Conservation (phyloP, 1,284 basidiomycete species). For the Ceratobasidium sp. region DNA sequence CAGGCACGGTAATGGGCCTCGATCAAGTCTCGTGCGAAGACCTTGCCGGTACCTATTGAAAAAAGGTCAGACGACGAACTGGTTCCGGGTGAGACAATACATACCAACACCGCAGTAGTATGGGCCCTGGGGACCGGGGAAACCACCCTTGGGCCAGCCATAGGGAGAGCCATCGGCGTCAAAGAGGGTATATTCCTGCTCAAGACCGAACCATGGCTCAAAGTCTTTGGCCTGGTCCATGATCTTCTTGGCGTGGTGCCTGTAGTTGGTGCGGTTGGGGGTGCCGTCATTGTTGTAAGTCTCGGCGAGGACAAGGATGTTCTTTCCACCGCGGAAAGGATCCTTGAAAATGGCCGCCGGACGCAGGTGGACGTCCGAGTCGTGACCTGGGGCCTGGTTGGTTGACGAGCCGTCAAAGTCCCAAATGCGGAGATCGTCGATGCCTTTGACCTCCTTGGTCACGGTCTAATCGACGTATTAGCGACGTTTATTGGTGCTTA, state of each 20-base stretch:
- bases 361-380: slow-evolving; percentile 98
- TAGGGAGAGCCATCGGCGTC: slow-evolving; percentile 90
- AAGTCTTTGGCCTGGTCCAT: slow-evolving; percentile 88
- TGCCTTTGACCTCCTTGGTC: slow-evolving; percentile 81
- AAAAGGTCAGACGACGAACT: slow-evolving; percentile 7
- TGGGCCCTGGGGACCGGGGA: slow-evolving; percentile 99
- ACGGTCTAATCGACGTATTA: slow-evolving; percentile 64
- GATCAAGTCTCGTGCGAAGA: slow-evolving; percentile 97
- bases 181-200: slow-evolving; percentile 99
- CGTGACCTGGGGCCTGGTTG: slow-evolving; percentile 90
- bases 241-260: slow-evolving; percentile 87
- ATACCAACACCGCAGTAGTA: slow-evolving; percentile 99
- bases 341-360: slow-evolving; percentile 98
- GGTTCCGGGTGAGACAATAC: slow-evolving; percentile 46
- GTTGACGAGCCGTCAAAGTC: slow-evolving; percentile 99
- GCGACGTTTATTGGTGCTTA: neutral
- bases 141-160: slow-evolving; percentile 99
- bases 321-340: slow-evolving; percentile 98
- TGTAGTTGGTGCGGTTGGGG: slow-evolving; percentile 96
- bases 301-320: slow-evolving; percentile 96
- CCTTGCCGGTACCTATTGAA: slow-evolving; percentile 85
- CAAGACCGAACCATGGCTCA: slow-evolving; percentile 96
- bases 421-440: slow-evolving; percentile 91
- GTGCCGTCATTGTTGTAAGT: slow-evolving; percentile 99
- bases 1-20: slow-evolving; percentile 99